These are phyloP conservation scores for Aspergillus sp. DNA, from an alignment of 2,329 filamentous ascomycete genomes.

Conservation along the genomic window DNA sequence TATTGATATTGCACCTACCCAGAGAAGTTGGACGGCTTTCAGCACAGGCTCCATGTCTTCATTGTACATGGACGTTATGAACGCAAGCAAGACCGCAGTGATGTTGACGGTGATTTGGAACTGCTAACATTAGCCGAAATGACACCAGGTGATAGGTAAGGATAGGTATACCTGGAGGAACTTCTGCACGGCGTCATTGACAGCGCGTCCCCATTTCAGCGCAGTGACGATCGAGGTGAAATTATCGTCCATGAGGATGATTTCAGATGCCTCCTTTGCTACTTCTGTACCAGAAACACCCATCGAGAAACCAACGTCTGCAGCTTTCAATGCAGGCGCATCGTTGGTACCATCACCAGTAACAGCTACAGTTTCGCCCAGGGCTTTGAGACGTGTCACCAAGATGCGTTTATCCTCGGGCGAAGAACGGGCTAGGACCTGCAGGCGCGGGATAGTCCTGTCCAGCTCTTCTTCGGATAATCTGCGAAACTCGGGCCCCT, in stretches of 20 bases:
- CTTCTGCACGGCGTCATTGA: constrained; percentile 75
- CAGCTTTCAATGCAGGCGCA: constrained; percentile 75
- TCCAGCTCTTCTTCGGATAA: constrained; percentile 62
- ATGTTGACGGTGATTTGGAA: constrained; percentile 61
- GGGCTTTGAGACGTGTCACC: constrained; percentile 68
- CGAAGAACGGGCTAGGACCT: constrained; percentile 71
- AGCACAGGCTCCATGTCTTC: constrained; percentile 59
- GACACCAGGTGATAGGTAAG: background rate
- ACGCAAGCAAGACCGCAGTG: constrained; percentile 65
- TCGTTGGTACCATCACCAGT: constrained; percentile 85
- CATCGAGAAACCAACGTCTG: constrained; percentile 84
- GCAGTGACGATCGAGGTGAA: constrained; percentile 82
- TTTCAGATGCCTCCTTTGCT: constrained; percentile 80
- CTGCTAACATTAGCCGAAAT: constrained; percentile 13
- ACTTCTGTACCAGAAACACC: constrained; percentile 81
- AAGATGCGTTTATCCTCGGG: constrained; percentile 75
- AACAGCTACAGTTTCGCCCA: constrained; percentile 76
- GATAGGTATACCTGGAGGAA: constrained; percentile 53
- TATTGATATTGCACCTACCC: constrained; percentile 37
- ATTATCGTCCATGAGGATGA: constrained; percentile 86
- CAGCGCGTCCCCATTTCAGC: constrained; percentile 74
- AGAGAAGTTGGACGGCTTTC: constrained; percentile 66
- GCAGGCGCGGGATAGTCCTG: constrained; percentile 66
- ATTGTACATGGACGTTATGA: constrained; percentile 62
- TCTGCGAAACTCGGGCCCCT: constrained; percentile 76